Percentiles rank a stretch among this genome's conserved stretches.
Conservation (phyloP, 352 stramenopile species). For the Halophytophthora batemanensis region DNA sequence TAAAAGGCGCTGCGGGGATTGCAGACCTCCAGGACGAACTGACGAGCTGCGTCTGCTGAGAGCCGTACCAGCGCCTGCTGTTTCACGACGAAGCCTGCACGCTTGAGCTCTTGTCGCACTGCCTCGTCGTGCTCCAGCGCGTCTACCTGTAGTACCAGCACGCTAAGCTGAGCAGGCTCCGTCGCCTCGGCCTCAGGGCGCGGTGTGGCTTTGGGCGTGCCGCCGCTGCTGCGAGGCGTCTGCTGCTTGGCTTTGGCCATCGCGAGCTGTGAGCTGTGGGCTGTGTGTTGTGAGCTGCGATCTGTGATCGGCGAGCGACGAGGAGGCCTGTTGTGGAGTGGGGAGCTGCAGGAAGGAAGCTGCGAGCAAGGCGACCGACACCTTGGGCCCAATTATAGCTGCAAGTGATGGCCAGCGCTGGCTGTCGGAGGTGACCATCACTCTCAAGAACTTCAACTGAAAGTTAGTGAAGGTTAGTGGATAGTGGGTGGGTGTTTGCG, state of each 20-base stretch:
- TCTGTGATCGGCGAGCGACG: too few species aligned
- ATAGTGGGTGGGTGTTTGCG: too few species aligned
- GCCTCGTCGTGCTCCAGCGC: constrained; percentile 49
- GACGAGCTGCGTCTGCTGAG: constrained; percentile 26
- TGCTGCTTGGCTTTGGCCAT: constrained; percentile 27
- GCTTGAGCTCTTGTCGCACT: constrained; percentile 47
- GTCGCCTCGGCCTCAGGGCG: constrained; percentile 10
- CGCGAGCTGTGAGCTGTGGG: too few species aligned
- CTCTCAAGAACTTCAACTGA: too few species aligned
- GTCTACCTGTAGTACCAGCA: constrained; percentile 57
- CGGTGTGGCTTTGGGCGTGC: constrained; percentile 19
- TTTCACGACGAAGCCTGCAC: constrained; percentile 40
- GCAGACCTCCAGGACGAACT: constrained; percentile 40
- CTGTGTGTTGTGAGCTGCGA: too few species aligned
- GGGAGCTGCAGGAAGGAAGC: too few species aligned
- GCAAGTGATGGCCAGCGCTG: too few species aligned
- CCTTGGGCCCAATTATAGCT: too few species aligned
- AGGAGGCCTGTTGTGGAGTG: too few species aligned
- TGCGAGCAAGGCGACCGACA: too few species aligned
- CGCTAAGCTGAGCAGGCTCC: constrained; percentile 26
- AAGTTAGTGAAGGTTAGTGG: too few species aligned
- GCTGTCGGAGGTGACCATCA: too few species aligned
- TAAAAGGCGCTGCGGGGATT: constrained; percentile 28
- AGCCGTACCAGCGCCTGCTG: constrained; percentile 47
- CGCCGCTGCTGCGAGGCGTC: constrained; percentile 9